Evolutionary conservation across 352 stramenopile species (phyloP), one percentile per base, ranked within the genome.

Genomic region (Globisporangium yorkense): DNA sequence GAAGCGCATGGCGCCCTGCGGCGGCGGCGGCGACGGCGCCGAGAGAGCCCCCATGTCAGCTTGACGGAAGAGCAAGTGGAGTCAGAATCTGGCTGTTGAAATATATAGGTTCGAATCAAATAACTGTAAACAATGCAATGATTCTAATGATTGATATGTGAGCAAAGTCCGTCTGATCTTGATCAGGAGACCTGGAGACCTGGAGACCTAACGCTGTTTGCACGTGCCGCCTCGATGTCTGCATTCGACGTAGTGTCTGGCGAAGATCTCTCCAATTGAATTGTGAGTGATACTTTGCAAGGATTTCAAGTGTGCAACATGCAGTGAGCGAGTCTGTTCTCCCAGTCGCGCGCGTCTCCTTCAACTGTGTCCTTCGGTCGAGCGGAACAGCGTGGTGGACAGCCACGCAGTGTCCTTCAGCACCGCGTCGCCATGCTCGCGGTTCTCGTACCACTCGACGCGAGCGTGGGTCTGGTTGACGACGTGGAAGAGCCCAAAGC

Each of bases 401-500:
- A 79, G 62, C 67, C 62, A 74, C 9, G 65, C 68, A 2, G 51
- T 46, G 55, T 79, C 71, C 16, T 65, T 59, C 5, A 75, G 56
- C 5, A 51, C 10, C 0, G 71, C 61, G 40, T 70, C 50, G 8
- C 71, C 65, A 6, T 33, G 15, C 21, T 72, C 68, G 27, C 67
- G 67, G 45, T 77, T 63, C 54, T 80, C 69, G 51, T 81, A 80
- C 75, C 73, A 81, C 48, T 80, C 72, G 46, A 85, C 72, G 37
- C 51, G 56, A 2, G 72, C 72, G 46, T 85, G 75, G 15, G 75
- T 80, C 15, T 46, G 41, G 61, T 85, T 85, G 31, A 65, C 8
- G 18, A 83, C 66, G 43, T 68, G 54, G 39, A 80, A 74, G 10
- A 80, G 57, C n/a, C 68, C 73, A 51, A 76, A 85, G 13, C 75